Evolutionary conservation across 2,329 filamentous ascomycete genomes (phyloP).

Genomic region (Aureobasidium pullulans): DNA sequence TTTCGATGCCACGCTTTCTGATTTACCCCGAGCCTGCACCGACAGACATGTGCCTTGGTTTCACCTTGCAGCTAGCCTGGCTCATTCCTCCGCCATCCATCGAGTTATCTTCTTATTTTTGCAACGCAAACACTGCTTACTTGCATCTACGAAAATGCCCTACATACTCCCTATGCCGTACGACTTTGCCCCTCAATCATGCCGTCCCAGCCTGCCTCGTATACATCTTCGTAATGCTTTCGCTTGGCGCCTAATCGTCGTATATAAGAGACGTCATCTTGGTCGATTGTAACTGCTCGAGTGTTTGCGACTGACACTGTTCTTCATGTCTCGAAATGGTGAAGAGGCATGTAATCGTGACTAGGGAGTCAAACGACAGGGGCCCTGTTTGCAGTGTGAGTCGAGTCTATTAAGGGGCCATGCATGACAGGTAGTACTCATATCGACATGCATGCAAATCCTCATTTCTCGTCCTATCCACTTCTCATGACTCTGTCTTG

Average conservation of each 20-base stretch:
- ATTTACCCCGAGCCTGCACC: conserved; percentile 1
- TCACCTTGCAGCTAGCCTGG: background rate
- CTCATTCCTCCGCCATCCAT: background rate
- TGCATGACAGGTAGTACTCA: background rate
- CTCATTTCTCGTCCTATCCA: background rate
- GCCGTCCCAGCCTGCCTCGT: background rate
- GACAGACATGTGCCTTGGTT: conserved; percentile 1
- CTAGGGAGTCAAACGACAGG: background rate
- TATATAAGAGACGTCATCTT: conserved; percentile 1
- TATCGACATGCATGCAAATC: background rate
- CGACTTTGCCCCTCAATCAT: background rate
- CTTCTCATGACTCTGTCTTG: background rate
- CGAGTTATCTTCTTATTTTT: background rate
- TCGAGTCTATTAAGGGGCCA: background rate
- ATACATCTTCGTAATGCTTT: conserved; percentile 1
- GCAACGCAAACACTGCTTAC: background rate
- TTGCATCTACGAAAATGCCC: background rate
- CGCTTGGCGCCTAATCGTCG: background rate
- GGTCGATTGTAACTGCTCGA: background rate
- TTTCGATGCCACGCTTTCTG: conserved; percentile 5
- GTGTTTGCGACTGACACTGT: background rate
- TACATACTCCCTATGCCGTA: background rate
- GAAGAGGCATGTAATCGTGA: background rate
- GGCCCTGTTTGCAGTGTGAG: background rate
- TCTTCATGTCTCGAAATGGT: background rate